Evolutionary conservation across 2,329 filamentous ascomycete genomes (phyloP).

Genomic region (Pseudonectria foliicola): DNA sequence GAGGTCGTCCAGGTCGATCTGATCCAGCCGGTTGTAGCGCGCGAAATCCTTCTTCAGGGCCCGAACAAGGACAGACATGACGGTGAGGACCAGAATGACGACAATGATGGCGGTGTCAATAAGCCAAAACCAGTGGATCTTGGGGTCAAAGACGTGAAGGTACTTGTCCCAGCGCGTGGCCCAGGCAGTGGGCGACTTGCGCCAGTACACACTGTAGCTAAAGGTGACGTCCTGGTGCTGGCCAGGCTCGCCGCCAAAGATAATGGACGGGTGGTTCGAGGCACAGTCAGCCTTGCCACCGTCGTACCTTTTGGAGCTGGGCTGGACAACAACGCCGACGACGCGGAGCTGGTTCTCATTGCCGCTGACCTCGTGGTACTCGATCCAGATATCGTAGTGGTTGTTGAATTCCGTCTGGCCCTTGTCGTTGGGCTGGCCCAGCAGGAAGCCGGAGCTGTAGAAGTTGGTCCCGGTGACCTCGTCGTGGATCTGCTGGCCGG

Average conservation of each 20-base stretch:
- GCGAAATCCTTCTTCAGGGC: constrained; percentile 93
- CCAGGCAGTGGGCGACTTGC: constrained; percentile 76
- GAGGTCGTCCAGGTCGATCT: constrained; percentile 84
- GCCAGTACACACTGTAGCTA: constrained; percentile 92
- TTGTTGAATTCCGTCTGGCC: constrained; percentile 69
- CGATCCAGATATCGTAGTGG: constrained; percentile 89
- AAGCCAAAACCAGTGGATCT: constrained; percentile 98
- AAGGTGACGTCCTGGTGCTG: constrained; percentile 61
- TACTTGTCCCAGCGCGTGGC: constrained; percentile 99
- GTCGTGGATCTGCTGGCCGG: constrained; percentile 76
- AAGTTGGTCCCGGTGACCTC: constrained; percentile 69
- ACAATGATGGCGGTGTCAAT: constrained; percentile 96
- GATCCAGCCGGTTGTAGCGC: constrained; percentile 89
- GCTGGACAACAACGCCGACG: constrained; percentile 85
- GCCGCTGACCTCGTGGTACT: constrained; percentile 75
- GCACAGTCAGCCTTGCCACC: constrained; percentile 55
- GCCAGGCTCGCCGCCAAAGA: constrained; percentile 49
- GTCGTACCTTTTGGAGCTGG: constrained; percentile 60
- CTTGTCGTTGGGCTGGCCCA: constrained; percentile 53
- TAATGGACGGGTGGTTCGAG: constrained; percentile 47
- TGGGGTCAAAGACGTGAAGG: constrained; percentile 91
- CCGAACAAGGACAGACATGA: constrained; percentile 83
- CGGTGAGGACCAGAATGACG: constrained; percentile 81
- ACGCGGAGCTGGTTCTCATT: constrained; percentile 69
- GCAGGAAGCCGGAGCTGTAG: constrained; percentile 84